Evolutionary conservation across 73 alveolate genomes (phyloP).

Genomic region (Paramecium caudatum): DNA sequence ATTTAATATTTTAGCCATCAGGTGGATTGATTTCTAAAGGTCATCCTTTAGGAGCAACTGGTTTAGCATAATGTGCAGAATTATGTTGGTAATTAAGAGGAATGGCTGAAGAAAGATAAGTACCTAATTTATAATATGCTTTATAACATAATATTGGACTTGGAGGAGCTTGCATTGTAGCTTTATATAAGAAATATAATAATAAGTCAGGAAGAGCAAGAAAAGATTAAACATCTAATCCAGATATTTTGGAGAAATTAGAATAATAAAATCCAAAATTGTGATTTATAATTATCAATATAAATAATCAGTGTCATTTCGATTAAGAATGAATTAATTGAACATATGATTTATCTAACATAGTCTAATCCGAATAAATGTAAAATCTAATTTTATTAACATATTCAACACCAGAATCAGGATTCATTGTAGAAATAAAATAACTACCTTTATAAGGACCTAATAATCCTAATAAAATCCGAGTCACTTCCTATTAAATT

Average conservation of each 20-base stretch:
- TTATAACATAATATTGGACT: slow-evolving; percentile 91
- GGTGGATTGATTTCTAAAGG: slow-evolving; percentile 94
- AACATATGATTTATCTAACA: too few species aligned
- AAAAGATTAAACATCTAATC: slow-evolving; percentile 70
- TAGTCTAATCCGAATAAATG: too few species aligned
- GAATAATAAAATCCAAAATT: slow-evolving; percentile 65
- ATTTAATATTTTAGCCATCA: slow-evolving; percentile 81
- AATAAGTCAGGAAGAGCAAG: slow-evolving; percentile 64
- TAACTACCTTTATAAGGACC: too few species aligned
- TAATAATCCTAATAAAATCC: too few species aligned
- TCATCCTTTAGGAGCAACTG: slow-evolving; percentile 95
- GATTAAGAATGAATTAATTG: too few species aligned
- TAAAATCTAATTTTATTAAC: too few species aligned
- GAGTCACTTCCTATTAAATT: too few species aligned
- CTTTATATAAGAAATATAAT: slow-evolving; percentile 85
- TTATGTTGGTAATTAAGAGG: slow-evolving; percentile 93
- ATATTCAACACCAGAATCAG: too few species aligned
- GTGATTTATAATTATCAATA: too few species aligned
- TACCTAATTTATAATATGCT: slow-evolving; percentile 86
- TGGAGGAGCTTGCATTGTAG: slow-evolving; percentile 94
- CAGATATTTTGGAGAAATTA: slow-evolving; percentile 59
- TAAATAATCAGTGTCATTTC: too few species aligned
- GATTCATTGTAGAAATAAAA: too few species aligned
- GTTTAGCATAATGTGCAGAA: slow-evolving; percentile 92
- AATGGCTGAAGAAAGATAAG: slow-evolving; percentile 93